Evolutionary conservation across 805 yeast genomes (phyloP), one percentile per base, ranked within the genome.

Genomic region (Yarrowia yakushimensis): DNA sequence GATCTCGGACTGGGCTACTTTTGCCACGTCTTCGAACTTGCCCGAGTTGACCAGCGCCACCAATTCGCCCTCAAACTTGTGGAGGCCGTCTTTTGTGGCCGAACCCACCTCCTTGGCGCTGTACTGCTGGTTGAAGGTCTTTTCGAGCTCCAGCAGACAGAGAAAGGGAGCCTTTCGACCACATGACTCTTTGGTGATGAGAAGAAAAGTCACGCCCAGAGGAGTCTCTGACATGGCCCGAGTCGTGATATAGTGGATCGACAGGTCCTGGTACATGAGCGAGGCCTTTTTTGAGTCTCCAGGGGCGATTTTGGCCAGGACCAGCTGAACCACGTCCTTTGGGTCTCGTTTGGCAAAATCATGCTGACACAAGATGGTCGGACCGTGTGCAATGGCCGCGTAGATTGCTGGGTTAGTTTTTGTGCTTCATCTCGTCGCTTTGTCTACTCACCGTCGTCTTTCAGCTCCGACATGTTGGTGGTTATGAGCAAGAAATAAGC

Each of bases 1-100:
- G 20, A 87, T 79, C 64, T 87, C 91, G 63, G 66, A 57, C 59
- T 70, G 69, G 9, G 76, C 76, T 30, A 67, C 63, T 11, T 63
- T 66, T 11, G 70, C 52, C 23, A 62, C 65, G 63, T 73, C 75
- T 28, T 65, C 46, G 55, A 66, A 55, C 39, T 55, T 39, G 13
- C 37, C 48, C 67, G 36, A 66, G 65, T 27, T 52, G 27, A 34
- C 65, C 66, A 15, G 69, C 63, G 27, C 63, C 42, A 25, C 45
- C 50, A 22, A 63, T 34, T 33, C 50, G 48, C 43, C 57, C 60
- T 43, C 61, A 34, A 37, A 60, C 60, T 37, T 27, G 63, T 39
- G 28, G 20, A 52, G 25, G 18, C 36, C 30, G 23, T 59, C 33
- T 28, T 25, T 23, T 18, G 30, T 6, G 31, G 60, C 54, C 3